Percentiles rank a stretch among this genome's conserved stretches.
Conservation (phyloP, 2,329 filamentous ascomycete genomes). For the Alternaria conjuncta region DNA sequence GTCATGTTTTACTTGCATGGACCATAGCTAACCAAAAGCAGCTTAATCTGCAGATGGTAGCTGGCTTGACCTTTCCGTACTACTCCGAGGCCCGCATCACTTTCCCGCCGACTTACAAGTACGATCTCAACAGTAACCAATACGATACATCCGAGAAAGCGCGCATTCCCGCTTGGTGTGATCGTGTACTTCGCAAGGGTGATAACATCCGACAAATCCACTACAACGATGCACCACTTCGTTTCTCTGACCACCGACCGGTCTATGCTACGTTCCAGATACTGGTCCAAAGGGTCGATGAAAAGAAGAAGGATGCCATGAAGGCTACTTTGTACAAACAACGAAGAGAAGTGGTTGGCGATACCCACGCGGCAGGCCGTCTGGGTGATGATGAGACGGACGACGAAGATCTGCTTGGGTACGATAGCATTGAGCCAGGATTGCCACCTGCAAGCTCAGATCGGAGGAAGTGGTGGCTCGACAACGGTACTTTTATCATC, state of each 20-base stretch:
- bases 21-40: conserved; percentile 48
- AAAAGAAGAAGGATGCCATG: conserved; percentile 72
- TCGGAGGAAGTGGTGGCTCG: conserved; percentile 69
- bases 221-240: conserved; percentile 81
- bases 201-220: conserved; percentile 79
- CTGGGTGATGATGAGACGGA: conserved; percentile 63
- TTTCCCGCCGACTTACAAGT: conserved; percentile 96
- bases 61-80: conserved; percentile 84
- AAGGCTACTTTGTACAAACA: conserved; percentile 75
- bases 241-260: conserved; percentile 94
- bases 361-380: conserved; percentile 62
- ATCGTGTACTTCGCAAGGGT: conserved; percentile 88
- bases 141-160: conserved; percentile 97
- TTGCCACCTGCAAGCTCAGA: conserved; percentile 69
- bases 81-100: conserved; percentile 89
- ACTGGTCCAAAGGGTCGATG: conserved; percentile 79
- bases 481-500: conserved; percentile 66
- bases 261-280: conserved; percentile 91
- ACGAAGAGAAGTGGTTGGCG: conserved; percentile 70
- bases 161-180: conserved; percentile 96
- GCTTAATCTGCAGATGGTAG: conserved; percentile 96
- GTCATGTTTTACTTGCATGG: background rate
- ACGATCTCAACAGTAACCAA: conserved; percentile 82
- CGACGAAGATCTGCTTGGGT: conserved; percentile 81
- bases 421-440: conserved; percentile 82